Percentiles rank a stretch among this genome's conserved stretches.
Conservation (phyloP, 2,329 filamentous ascomycete genomes). For the Diaporthe ilicicola region DNA sequence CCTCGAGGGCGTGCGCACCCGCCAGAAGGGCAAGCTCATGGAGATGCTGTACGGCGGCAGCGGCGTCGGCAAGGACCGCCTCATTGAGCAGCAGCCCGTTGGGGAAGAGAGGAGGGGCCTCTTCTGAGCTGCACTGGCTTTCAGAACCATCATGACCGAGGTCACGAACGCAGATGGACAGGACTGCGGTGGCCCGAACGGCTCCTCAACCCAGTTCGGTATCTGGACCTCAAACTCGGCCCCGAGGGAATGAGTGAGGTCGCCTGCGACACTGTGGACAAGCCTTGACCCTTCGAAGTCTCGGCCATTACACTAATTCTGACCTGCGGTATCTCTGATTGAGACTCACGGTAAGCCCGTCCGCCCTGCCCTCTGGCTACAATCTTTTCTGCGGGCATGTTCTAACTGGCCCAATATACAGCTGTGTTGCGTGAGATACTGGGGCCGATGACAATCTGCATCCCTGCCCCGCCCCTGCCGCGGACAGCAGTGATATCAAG, state of each 20-base stretch:
- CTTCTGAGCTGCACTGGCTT: background rate
- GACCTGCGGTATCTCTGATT: background rate
- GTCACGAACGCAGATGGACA: background rate
- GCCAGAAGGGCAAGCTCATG: constrained; percentile 85
- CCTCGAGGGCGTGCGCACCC: constrained; percentile 76
- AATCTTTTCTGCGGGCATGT: background rate
- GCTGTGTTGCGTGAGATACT: background rate
- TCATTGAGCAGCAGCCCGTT: constrained; percentile 27
- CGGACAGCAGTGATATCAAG: background rate
- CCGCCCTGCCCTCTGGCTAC: background rate
- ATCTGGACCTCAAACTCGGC: too few relatives aligned
- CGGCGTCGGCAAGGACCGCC: constrained; percentile 39
- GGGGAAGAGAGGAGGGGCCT: background rate
- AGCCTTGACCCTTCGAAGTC: background rate
- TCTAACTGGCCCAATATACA: background rate
- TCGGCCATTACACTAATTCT: background rate
- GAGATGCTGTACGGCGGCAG: constrained; percentile 74
- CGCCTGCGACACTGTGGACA: background rate
- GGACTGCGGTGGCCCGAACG: background rate
- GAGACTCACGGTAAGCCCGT: background rate
- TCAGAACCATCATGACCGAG: background rate
- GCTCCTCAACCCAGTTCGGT: background rate
- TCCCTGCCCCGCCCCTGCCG: background rate
- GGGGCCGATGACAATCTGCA: too few relatives aligned
- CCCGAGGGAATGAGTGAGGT: too few relatives aligned